Evolutionary conservation across 2,329 filamentous ascomycete genomes (phyloP).

Genomic region (Chaetomium globosum): DNA sequence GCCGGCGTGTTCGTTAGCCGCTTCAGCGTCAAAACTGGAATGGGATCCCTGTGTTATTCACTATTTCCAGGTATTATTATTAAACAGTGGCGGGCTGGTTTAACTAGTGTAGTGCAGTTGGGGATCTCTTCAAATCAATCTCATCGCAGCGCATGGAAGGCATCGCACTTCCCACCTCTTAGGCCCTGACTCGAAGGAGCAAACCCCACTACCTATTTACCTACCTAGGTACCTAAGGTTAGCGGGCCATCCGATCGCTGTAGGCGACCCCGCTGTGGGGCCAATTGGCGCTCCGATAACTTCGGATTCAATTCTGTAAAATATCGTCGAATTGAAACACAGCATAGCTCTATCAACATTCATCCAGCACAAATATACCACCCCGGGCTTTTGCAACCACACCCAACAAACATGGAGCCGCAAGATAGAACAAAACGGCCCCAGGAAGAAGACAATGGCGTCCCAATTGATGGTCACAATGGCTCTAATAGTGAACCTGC

Average conservation of each 20-base stretch:
- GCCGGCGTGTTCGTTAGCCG: too few relatives aligned
- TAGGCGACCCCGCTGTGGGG: conserved; percentile 33
- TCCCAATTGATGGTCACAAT: conserved; percentile 33
- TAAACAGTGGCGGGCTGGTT: too few relatives aligned
- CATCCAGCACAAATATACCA: neutral
- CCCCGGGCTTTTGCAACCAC: neutral
- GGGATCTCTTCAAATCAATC: too few relatives aligned
- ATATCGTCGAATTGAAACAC: neutral
- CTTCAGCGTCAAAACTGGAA: too few relatives aligned
- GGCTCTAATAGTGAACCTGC: conserved; percentile 37
- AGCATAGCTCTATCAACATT: neutral
- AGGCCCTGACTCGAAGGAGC: neutral
- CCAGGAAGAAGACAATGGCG: conserved; percentile 29
- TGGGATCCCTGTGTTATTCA: too few relatives aligned
- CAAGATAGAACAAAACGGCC: conserved; percentile 32
- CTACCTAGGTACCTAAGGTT: too few relatives aligned
- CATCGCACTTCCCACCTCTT: too few relatives aligned
- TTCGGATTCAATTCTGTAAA: neutral
- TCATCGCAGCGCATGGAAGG: too few relatives aligned
- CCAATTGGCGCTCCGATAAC: conserved; percentile 1
- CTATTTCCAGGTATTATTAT: too few relatives aligned
- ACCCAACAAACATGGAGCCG: conserved; percentile 30
- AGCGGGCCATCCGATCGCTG: neutral
- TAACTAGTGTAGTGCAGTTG: too few relatives aligned
- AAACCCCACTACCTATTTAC: neutral